Base-by-base conservation (phyloP, 768 basidiomycete genomes). In the Trametes cingulata region DNA sequence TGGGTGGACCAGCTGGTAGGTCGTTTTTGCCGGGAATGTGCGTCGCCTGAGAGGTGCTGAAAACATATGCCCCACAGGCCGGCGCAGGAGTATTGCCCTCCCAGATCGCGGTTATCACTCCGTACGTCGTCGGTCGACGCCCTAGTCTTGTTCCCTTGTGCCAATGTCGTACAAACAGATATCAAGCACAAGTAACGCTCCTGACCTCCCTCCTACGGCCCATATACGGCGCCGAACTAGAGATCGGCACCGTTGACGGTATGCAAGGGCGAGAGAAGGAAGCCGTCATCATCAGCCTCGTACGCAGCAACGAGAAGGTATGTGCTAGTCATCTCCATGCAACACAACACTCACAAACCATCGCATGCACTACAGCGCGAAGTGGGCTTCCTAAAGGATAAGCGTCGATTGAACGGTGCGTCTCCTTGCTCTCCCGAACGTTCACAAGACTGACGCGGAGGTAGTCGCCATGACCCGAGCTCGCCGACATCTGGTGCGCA, bases 251-350 rank as follows among this genome's bases (percentile, higher is more conserved):
- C 0, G 95, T 98, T 0, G 97, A 98, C 69, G 94, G 95, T 0
- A 91, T 98, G 87, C 97, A 99, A 77, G 96, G 96, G 0, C 84
- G 97, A 49, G 96, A 99, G 72, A 93, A 93, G 65, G 93, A 98
- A 54, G 94, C 94, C 0, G 85, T 98, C 39, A 84, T 98, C 22
- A 91, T 99, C 53, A 92, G 86, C 65, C 82, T 99, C 3, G 97
- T 98, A 1, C 81, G 97, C 24, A 95, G 93, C 65, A 99, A 98
- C 67, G 86, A 90, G 53, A 86, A 83, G 74, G 91, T 87, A 60
- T 4, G 76, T 68, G 25, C 45, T 22, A 39, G 37, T 35, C 14
- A 22, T 24, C 15, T 13, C 8, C 10, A 9, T 36, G 3, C 20
- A 6, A 1, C 29, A 27, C 33, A 8, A 20, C 33, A 2, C 10